Evolutionary conservation across 2,329 filamentous ascomycete genomes (phyloP).

Genomic region (Monilinia vaccinii-corymbosi): DNA sequence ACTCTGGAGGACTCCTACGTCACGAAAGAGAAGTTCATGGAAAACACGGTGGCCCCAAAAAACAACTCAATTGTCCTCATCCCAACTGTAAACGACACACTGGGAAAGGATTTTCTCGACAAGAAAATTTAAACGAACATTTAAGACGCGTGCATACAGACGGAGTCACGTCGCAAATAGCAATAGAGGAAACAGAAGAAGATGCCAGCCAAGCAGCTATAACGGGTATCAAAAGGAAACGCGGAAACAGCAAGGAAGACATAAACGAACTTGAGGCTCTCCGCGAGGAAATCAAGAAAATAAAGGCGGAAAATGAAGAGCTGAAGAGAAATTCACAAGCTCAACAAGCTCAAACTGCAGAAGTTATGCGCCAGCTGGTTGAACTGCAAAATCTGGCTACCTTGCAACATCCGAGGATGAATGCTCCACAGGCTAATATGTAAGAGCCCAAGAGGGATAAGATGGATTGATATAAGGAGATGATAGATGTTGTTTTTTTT

Average conservation of each 20-base stretch:
- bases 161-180: conserved; percentile 30
- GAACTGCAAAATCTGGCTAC: conserved; percentile 8
- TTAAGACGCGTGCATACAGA: conserved; percentile 76
- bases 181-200: conserved; percentile 34
- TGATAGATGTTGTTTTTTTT: neutral
- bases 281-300: conserved; percentile 56
- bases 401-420: conserved; percentile 6
- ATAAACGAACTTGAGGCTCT: conserved; percentile 28
- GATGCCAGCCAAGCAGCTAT: conserved; percentile 36
- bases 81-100: conserved; percentile 80
- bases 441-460: neutral
- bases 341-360: conserved; percentile 6
- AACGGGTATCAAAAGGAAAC: conserved; percentile 36
- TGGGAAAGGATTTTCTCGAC: conserved; percentile 82
- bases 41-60: conserved; percentile 63
- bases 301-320: conserved; percentile 56
- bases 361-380: conserved; percentile 11
- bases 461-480: neutral
- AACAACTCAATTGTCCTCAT: conserved; percentile 79
- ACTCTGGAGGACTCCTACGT: conserved; percentile 78
- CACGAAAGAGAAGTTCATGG: conserved; percentile 90
- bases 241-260: conserved; percentile 35
- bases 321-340: conserved; percentile 15
- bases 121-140: conserved; percentile 92
- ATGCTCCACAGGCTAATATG: conserved; percentile 10